Percentiles rank a stretch among this genome's conserved stretches.
Evolutionary conservation across 257 asterid species (phyloP).

Genomic region (Nicotiana otophora): DNA sequence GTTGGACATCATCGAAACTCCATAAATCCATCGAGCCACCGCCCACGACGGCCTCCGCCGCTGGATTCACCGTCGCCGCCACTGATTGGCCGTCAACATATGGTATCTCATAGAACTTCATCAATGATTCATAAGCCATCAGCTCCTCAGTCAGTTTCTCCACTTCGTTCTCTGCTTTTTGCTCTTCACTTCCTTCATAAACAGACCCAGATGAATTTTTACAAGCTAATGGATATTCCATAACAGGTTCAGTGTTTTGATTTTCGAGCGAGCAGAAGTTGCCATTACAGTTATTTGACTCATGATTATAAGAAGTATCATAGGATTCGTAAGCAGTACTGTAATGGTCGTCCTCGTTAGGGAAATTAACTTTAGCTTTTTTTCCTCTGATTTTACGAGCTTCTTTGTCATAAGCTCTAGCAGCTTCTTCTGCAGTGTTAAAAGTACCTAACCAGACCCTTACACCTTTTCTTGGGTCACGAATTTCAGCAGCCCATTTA

Average conservation of each 20-base stretch:
- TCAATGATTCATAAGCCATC: conserved; percentile 68
- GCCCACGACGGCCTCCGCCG: conserved; percentile 35
- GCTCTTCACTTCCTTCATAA: conserved; percentile 8
- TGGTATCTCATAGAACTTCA: conserved; percentile 82
- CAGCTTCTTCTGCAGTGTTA: conserved; percentile 87
- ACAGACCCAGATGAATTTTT: not conserved
- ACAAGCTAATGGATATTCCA: not conserved
- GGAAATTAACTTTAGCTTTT: conserved; percentile 84
- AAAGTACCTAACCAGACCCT: conserved; percentile 92
- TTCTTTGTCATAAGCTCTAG: conserved; percentile 77
- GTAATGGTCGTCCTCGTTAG: conserved; percentile 34
- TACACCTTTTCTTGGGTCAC: conserved; percentile 89
- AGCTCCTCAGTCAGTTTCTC: conserved; percentile 70
- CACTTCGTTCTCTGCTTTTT: conserved; percentile 23
- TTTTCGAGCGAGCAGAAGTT: not conserved
- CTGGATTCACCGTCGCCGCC: conserved; percentile 25
- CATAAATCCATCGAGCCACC: conserved; percentile 48
- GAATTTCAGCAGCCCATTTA: conserved; percentile 96
- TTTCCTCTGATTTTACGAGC: conserved; percentile 82
- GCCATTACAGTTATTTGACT: not conserved
- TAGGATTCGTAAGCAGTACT: not conserved
- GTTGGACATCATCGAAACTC: conserved; percentile 59
- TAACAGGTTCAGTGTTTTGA: not conserved
- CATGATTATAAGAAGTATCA: not conserved
- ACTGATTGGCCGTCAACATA: conserved; percentile 70